Evolutionary conservation across 2,329 filamentous ascomycete genomes (phyloP), one percentile per base, ranked within the genome.

Genomic region (Cladosporium sp.): DNA sequence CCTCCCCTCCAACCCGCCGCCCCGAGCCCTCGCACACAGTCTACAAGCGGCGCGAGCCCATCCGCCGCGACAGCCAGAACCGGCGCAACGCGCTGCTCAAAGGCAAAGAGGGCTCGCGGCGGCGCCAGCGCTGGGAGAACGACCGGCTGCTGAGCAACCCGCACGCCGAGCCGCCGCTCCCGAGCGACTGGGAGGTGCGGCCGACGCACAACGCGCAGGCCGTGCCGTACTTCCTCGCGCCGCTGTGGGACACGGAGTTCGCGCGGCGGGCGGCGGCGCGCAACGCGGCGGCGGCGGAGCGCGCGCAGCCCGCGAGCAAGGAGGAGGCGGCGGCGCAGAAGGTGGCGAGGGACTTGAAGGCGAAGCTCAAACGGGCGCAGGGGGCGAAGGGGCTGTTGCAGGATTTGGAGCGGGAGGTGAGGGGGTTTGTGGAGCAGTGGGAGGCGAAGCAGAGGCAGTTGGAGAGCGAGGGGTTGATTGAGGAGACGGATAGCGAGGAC

Each of bases 41-140:
- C 61, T 71, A 76, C 64, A 72, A 74, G 57, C 67, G 86, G 40
- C 76, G 76, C 54, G 77, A 78, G 62, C 75, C 77, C 5, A 62
- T 81, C 43, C 74, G 79, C 33, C 77, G 81, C 46, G 83, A 86
- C 62, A 84, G 80, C 61, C 62, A 81, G 63, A 83, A 82, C 64
- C 72, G 80, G 48, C 83, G 91, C 14, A 89, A 95, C 59, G 81
- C 84, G 2, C 66, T 95, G 49, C 76, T 93, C 32, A 95, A 90
- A 73, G 92, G 92, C 53, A 95, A 95, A 61, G 90, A 96, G 70
- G 92, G 92, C 33, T 92, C 83, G 62, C 81, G 92, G 34, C 84
- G 92, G 63, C 79, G 92, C 46, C 85, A 92, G 62, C 80, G 92
- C 52, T 97, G 91, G 90, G 93, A 98, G 75, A 98, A 97, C 70